Evolutionary conservation across 805 yeast genomes (phyloP).

Genomic region (Candida ovalis): DNA sequence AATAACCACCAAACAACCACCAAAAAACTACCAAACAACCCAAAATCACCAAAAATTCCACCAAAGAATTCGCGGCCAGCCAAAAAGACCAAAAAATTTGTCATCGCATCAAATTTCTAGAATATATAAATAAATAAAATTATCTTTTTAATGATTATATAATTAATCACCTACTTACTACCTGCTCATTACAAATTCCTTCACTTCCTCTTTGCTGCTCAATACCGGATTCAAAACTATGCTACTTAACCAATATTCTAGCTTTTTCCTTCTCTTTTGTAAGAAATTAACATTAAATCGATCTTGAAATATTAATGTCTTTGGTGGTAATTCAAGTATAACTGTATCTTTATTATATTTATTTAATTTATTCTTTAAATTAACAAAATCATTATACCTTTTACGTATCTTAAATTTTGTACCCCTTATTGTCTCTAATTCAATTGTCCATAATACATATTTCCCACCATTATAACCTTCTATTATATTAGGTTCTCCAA

Average conservation of each 20-base stretch:
- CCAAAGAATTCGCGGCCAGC: neutral
- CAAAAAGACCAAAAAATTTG: neutral
- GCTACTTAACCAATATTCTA: constrained; percentile 57
- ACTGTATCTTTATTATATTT: constrained; percentile 36
- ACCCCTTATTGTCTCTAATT: constrained; percentile 25
- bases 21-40: neutral
- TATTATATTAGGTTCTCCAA: constrained; percentile 32
- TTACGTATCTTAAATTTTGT: constrained; percentile 46
- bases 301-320: constrained; percentile 30
- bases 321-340: constrained; percentile 51
- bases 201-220: constrained; percentile 36
- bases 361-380: constrained; percentile 38
- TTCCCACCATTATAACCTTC: constrained; percentile 26
- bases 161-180: neutral
- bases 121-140: neutral
- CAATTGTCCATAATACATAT: constrained; percentile 29
- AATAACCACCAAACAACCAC: too few relatives aligned
- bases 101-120: neutral
- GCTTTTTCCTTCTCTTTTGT: constrained; percentile 49
- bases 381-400: constrained; percentile 63
- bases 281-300: constrained; percentile 39
- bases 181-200: constrained; percentile 33
- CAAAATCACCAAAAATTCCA: too few relatives aligned
- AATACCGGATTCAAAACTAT: constrained; percentile 48
- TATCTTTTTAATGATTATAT: neutral